Evolutionary conservation across 2,329 filamentous ascomycete genomes (phyloP).

Genomic region (Aspergillus felis): DNA sequence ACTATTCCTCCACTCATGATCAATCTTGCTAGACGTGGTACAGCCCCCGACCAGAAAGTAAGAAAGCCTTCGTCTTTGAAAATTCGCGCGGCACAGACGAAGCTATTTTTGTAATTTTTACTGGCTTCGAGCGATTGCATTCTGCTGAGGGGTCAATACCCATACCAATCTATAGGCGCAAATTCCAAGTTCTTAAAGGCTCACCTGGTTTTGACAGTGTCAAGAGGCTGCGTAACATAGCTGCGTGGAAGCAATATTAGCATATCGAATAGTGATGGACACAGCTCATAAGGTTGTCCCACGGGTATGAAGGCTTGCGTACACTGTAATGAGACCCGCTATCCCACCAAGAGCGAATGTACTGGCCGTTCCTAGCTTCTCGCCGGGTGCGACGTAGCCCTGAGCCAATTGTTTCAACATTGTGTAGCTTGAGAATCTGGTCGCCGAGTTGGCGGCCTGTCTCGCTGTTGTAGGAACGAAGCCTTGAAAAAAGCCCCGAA

Average conservation of each 20-base stretch:
- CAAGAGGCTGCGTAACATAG: slow-evolving; percentile 64
- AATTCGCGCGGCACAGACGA: slow-evolving; percentile 77
- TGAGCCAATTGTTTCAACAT: slow-evolving; percentile 86
- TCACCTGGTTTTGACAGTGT: slow-evolving; percentile 85
- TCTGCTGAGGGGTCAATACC: slow-evolving; percentile 36
- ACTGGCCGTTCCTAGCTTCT: slow-evolving; percentile 82
- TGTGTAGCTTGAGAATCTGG: slow-evolving; percentile 86
- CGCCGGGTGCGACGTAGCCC: slow-evolving; percentile 86
- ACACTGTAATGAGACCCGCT: slow-evolving; percentile 88
- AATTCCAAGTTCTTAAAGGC: slow-evolving; percentile 3
- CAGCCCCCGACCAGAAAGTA: slow-evolving; percentile 90
- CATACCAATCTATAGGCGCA: neutral
- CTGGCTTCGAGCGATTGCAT: slow-evolving; percentile 96
- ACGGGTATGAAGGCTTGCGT: slow-evolving; percentile 5
- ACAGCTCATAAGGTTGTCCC: neutral
- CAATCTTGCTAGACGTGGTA: slow-evolving; percentile 78
- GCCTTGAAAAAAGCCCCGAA: slow-evolving; percentile 93
- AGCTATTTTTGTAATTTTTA: slow-evolving; percentile 77
- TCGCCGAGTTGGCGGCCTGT: slow-evolving; percentile 91
- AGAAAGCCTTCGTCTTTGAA: slow-evolving; percentile 83
- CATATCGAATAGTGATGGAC: neutral
- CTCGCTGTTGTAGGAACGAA: slow-evolving; percentile 92
- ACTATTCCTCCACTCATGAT: slow-evolving; percentile 94
- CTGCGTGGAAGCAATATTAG: slow-evolving; percentile 24
- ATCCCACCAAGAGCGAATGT: slow-evolving; percentile 90